phyloP scores from a whole-genome alignment of 352 stramenopile species.

The Phytophthora quininea region DNA sequence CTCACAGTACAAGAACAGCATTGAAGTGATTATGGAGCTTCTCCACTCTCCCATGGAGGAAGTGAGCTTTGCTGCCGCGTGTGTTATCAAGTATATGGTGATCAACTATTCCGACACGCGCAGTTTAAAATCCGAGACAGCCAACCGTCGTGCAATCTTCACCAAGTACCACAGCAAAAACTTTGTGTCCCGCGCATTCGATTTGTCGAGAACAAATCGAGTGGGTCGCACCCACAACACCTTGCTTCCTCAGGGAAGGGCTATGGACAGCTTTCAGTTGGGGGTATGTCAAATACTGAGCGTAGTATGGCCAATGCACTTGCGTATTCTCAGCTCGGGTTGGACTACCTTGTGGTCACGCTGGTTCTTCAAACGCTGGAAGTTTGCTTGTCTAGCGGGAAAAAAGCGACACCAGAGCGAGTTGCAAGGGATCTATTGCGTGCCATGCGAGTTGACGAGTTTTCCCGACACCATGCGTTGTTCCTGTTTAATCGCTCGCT shows the following conservation, averaged over 20 bases:
- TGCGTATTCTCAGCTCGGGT: slow-evolving; percentile 78
- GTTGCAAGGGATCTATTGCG: slow-evolving; percentile 76
- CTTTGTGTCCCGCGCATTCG: slow-evolving; percentile 84
- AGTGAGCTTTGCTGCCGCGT: slow-evolving; percentile 82
- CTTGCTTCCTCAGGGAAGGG: slow-evolving; percentile 32
- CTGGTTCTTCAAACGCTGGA: slow-evolving; percentile 84
- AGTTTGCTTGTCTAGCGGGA: slow-evolving; percentile 85
- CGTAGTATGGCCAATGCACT: slow-evolving; percentile 81
- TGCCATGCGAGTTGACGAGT: slow-evolving; percentile 87
- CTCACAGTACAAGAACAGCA: slow-evolving; percentile 86
- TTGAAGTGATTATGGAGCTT: slow-evolving; percentile 88
- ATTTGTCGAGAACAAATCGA: slow-evolving; percentile 79
- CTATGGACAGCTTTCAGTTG: slow-evolving; percentile 25
- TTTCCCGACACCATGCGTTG: slow-evolving; percentile 84
- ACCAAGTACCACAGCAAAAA: slow-evolving; percentile 84
- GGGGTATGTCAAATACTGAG: slow-evolving; percentile 60
- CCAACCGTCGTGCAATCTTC: slow-evolving; percentile 85
- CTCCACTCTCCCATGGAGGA: slow-evolving; percentile 87
- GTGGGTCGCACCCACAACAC: slow-evolving; percentile 52
- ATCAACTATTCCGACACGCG: slow-evolving; percentile 90
- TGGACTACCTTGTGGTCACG: slow-evolving; percentile 83
- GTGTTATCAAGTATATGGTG: slow-evolving; percentile 90
- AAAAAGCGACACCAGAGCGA: slow-evolving; percentile 85
- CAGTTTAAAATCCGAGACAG: slow-evolving; percentile 85
- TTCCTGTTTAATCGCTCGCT: slow-evolving; percentile 89